These are phyloP conservation scores for Calocybe cyanea DNA, from an alignment of 768 basidiomycete genomes.

Conservation along the genomic window DNA sequence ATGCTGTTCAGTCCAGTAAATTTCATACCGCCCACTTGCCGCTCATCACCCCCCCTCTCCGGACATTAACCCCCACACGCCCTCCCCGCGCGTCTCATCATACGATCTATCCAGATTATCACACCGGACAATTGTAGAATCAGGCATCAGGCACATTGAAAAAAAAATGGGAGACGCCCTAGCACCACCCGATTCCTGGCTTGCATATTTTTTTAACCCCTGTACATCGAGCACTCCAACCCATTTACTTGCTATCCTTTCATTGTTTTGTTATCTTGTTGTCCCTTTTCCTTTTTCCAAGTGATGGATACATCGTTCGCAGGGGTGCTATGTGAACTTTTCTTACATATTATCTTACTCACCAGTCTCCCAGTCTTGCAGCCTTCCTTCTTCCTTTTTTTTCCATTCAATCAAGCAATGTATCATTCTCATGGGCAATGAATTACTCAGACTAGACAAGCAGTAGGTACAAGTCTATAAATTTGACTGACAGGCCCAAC, in stretches of 20 bases:
- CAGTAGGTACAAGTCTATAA: not conserved
- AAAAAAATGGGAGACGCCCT: slow-evolving; percentile 11
- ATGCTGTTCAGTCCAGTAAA: slow-evolving; percentile 66
- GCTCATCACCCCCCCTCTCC: too few species aligned
- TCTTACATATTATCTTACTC: slow-evolving; percentile 15
- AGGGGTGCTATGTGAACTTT: slow-evolving; percentile 9
- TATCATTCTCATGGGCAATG: not conserved
- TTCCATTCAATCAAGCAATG: not conserved
- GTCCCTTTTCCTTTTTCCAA: too few species aligned
- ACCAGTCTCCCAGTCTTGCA: not conserved
- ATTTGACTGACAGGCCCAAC: not conserved
- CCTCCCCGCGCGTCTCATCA: not conserved
- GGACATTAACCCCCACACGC: not conserved
- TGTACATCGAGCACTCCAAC: slow-evolving; percentile 9
- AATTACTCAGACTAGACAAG: not conserved
- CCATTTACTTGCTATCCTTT: not conserved
- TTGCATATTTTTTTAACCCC: slow-evolving; percentile 10
- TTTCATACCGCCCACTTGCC: too few species aligned
- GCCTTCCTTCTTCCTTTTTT: not conserved
- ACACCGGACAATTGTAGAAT: not conserved
- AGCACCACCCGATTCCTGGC: slow-evolving; percentile 5
- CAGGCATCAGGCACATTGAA: slow-evolving; percentile 19
- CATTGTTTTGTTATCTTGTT: slow-evolving; percentile 2
- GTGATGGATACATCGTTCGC: slow-evolving; percentile 11
- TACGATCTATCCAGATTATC: not conserved